Evolutionary conservation across 805 yeast species (phyloP), one percentile per base, ranked within the genome.

Genomic region (Phaffomyces antillensis): DNA sequence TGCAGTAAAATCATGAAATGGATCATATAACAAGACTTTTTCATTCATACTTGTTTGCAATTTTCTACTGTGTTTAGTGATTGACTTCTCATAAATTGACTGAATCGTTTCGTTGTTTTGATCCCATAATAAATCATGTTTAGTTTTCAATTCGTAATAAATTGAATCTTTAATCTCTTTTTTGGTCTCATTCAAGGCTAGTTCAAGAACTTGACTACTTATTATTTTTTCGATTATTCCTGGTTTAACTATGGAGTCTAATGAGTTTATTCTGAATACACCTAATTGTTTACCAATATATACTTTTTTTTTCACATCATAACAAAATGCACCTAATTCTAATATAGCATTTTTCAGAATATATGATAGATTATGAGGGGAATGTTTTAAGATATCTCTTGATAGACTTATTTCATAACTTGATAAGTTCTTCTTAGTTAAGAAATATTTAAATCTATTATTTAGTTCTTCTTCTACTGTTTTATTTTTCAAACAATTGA

Each of bases 71-170:
- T 60, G 44, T 56, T 63, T 42, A 35, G 65, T 63, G 11, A 56
- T 40, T 33, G 67, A 61, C 40, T 65, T 63, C 7, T 65, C 86
- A 64, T 88, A 89, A 16, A 88, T 85, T 56, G 81, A 81, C 4
- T 89, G 79, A 30, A 90, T 76, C 51, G 83, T 88, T 57, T 84
- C 90, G 31, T 95, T 95, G 61, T 89, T 89, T 59, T 90, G 96
- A 7, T 95, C 93, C 97, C 97, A 90, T 24, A 90, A 65, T 24
- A 81, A 75, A 50, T 88, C 83, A 53, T 88, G 95, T 25, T 79
- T 79, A 15, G 72, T 66, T 56, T 77, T 67, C n/a, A 87, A 65
- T 7, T 77, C 83, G 18, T 71, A 52, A 0, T 68, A 64, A 6
- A 66, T 51, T 20, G 23, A 35, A 12, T 37, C 37, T 10, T 36